Evolutionary conservation across 495 filamentous ascomycete species (phyloP).

Genomic region (Friedmanniomyces simplex): DNA sequence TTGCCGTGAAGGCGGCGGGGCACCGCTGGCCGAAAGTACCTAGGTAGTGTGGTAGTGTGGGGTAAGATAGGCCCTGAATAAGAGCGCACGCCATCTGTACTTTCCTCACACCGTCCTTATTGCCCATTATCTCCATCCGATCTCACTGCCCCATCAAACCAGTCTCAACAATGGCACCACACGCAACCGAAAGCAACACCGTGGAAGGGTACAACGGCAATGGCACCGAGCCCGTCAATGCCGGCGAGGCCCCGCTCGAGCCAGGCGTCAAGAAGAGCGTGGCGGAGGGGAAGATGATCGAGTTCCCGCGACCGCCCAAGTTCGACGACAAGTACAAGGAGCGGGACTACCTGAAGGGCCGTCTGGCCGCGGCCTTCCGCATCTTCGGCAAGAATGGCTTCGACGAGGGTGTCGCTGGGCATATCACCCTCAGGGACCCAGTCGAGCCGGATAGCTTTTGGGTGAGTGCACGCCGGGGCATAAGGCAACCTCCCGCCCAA

Average conservation of each 20-base stretch:
- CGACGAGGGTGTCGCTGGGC: constrained; percentile 42
- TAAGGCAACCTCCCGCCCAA: no score
- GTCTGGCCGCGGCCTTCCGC: constrained; percentile 55
- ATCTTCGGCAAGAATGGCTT: constrained; percentile 62
- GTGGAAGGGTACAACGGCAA: neutral
- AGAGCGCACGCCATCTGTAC: neutral
- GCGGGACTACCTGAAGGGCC: constrained; percentile 54
- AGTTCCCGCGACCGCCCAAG: constrained; percentile 40
- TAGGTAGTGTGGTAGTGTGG: neutral
- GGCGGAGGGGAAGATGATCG: constrained; percentile 34
- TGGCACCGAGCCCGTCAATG: constrained; percentile 14
- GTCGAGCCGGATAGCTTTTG: constrained; percentile 17
- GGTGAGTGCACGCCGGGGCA: no score
- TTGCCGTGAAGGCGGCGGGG: neutral
- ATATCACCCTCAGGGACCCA: constrained; percentile 31
- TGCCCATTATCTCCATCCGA: neutral
- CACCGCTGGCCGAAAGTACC: neutral
- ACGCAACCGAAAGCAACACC: constrained; percentile 9
- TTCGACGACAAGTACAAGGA: constrained; percentile 54
- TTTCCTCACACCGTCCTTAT: neutral
- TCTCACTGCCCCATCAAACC: no score
- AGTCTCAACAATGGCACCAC: constrained; percentile 22
- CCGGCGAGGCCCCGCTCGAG: constrained; percentile 23
- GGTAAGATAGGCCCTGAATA: neutral
- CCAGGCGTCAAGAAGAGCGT: constrained; percentile 23